Percentiles rank a stretch among this genome's conserved stretches.
phyloP scores from a whole-genome alignment of 176 grass and related monocot species.

The Carex pumila region DNA sequence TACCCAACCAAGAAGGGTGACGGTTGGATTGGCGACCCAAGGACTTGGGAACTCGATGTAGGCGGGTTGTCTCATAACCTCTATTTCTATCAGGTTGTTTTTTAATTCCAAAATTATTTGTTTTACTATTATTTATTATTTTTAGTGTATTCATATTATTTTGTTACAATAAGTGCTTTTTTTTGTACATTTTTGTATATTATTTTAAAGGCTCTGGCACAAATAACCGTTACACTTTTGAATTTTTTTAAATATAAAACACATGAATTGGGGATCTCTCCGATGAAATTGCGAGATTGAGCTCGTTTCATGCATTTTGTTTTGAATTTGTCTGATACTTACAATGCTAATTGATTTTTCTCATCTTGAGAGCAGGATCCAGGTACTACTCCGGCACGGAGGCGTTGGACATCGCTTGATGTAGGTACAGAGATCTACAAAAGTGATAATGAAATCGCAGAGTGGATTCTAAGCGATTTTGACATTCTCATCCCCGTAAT shows the following conservation, averaged over 20 bases:
- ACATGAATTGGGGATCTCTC: background rate
- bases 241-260: background rate
- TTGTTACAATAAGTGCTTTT: background rate
- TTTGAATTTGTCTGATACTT: background rate
- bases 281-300: background rate
- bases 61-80: conserved; percentile 61
- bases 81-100: conserved; percentile 75
- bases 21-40: conserved; percentile 70
- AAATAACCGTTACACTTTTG: background rate
- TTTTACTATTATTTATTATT: background rate
- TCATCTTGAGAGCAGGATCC: conserved; percentile 37
- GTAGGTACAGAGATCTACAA: conserved; percentile 82
- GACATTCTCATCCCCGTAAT: conserved; percentile 61
- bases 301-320: background rate
- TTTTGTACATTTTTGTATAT: background rate
- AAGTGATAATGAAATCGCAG: conserved; percentile 35
- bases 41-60: conserved; percentile 73
- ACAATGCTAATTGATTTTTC: background rate
- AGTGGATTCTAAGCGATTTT: conserved; percentile 73
- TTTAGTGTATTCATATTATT: background rate
- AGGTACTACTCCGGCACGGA: conserved; percentile 37
- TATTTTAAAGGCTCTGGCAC: background rate
- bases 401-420: conserved; percentile 74
- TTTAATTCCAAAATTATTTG: background rate
- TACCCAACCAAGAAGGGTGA: conserved; percentile 65